Evolutionary conservation across 2,329 filamentous ascomycete species (phyloP), one percentile per base, ranked within the genome.

Genomic region (Colletotrichum sp.): DNA sequence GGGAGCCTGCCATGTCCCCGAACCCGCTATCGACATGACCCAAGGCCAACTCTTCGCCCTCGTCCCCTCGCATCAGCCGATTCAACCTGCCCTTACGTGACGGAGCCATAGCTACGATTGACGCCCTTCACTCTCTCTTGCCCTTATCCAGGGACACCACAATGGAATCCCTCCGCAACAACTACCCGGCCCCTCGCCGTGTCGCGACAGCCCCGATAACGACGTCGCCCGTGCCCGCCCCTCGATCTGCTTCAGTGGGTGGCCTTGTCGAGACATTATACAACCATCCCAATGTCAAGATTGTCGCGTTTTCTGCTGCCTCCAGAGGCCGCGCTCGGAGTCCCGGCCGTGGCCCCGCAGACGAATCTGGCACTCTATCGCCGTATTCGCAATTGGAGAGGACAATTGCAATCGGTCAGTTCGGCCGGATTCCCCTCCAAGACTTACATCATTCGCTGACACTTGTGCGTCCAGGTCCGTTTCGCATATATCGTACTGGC

Each of bases 401-500:
- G 78, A 96, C 94, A 0, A 92, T 97, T 76, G 95, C 95, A 72
- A 90, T 94, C 74, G 93, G 93, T 94, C 85, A 75, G 89, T 79
- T 12, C 66, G n/a, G 13, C 57, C 33, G 13, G 16, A 13, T 12
- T 9, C 64, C 34, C 11, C 58, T n/a, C 21, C 36, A 16, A 55
- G 34, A 18, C 15, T 51, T n/a, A 13, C 24, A 27, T 27, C 29
- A 12, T 31, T 51, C 78, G 66, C 73, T 76, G 70, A 74, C 74
- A 18, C 21, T 18, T 24, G 27, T 61, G 38, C 61, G 63, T 18
- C 43, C 71, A 90, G 95, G 95, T 3, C 90, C 92, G 2, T 89
- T 98, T 74, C 90, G 93, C 76, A 95, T 98, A 76, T 98, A 98
- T 81, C 93, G 94, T 78, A 93, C 97, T 38, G 94, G 95, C 24